Base-by-base conservation (phyloP, 2,329 filamentous ascomycete species). In the Cercospora brassicicola region DNA sequence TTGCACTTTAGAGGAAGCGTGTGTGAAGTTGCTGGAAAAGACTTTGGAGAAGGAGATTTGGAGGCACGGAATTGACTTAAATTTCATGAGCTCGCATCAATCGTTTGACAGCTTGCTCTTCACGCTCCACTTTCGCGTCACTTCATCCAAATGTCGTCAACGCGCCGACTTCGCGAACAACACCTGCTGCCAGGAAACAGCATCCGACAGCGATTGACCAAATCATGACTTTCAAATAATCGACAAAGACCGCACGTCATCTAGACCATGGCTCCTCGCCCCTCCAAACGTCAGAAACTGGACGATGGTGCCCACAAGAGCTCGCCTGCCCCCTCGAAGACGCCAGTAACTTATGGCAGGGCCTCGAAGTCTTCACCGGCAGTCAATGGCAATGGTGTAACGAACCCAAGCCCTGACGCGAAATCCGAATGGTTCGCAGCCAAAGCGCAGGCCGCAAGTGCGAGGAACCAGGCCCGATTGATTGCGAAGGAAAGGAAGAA, bases 231-330 rank as follows among this genome's bases (percentile, higher is more conserved):
- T 23, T 8, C 30, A 23, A 10, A 28, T 30, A 28, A 13, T 23
- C 18, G 18, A 53, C 1, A 53, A 3, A 53, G 20, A 33, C 26
- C 13, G 30, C 15, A 36, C 4, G 7, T 33, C 28, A 11, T 10
- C 15, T 5, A 20, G 10, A 31, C 48, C 28, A 77, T 77, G 75
- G 67, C 73, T 11, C 60, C 72, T 2, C 69, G 76, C 68, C 73
- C 73, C 39, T 56, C 70, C 33, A 78, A 79, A 66, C 71, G 77
- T 20, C 69, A 77, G 30, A 76, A 74, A 61, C 69, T 78, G 42
- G 76, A 76, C 62, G 61, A 68, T 39, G 36, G 36, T 56, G 36
- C 56, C 51, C 31, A 62, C 56, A 57, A 65, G 23, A 69, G 61
- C 60, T 67, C 66, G 36, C 59, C 69, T 55, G 57, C 65, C 13